A percentile compares a stretch with the other conserved stretches of the same genome.
Evolutionary conservation across 2,329 filamentous ascomycete species (phyloP).

Genomic region (Rhynchosporium agropyri): DNA sequence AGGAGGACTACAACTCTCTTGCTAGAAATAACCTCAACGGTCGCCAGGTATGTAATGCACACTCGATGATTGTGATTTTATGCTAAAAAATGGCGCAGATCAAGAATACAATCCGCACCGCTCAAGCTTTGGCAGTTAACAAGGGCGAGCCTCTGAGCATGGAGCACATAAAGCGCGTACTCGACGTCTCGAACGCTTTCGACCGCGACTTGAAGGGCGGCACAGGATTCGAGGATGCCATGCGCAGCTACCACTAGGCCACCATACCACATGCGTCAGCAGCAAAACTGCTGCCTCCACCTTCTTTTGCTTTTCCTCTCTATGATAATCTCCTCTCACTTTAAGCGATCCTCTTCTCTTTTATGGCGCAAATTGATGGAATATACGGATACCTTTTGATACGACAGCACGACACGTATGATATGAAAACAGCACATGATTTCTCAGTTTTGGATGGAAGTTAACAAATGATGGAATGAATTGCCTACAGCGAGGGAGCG

Average conservation of each 20-base stretch:
- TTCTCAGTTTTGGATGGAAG: too few species aligned
- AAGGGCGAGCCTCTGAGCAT: slow-evolving; percentile 72
- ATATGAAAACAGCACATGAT: slow-evolving; percentile 1
- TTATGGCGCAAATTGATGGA: slow-evolving; percentile 13
- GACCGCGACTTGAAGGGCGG: slow-evolving; percentile 83
- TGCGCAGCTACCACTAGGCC: slow-evolving; percentile 70
- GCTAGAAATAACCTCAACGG: slow-evolving; percentile 71
- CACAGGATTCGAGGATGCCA: slow-evolving; percentile 77
- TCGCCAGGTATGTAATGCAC: slow-evolving; percentile 54
- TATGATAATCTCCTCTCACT: neutral
- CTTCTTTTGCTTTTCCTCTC: neutral
- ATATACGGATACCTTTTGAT: neutral
- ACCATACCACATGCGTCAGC: neutral
- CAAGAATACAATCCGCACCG: slow-evolving; percentile 84
- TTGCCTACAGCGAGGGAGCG: neutral
- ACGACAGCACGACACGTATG: neutral
- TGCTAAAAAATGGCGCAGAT: slow-evolving; percentile 56
- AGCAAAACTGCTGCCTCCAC: neutral
- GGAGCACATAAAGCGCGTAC: slow-evolving; percentile 77
- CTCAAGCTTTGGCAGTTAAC: slow-evolving; percentile 79
- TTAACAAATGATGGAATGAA: slow-evolving; percentile 1
- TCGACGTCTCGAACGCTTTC: slow-evolving; percentile 84
- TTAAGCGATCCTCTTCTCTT: neutral
- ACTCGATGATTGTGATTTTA: neutral
- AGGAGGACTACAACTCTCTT: slow-evolving; percentile 68